Percentiles rank a stretch among this genome's conserved stretches.
Conservation (phyloP, 164 flowering plant species). For the Nelumbo lutea region DNA sequence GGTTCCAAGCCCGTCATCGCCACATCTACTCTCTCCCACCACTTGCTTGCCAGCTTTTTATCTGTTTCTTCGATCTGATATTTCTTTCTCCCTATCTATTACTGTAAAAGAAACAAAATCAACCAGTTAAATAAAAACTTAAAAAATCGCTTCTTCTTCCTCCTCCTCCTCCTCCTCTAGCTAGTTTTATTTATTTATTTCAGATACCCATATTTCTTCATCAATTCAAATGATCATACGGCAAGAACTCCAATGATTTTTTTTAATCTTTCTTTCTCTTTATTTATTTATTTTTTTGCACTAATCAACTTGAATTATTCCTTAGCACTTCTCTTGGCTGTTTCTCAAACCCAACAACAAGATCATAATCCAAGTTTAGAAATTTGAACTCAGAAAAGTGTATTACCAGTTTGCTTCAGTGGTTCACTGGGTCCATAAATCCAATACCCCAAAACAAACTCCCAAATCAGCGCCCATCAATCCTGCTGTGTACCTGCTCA, state of each 20-base stretch:
- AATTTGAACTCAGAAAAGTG: background rate
- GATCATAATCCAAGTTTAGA: background rate
- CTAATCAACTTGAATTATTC: no score
- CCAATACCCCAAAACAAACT: background rate
- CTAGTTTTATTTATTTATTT: no score
- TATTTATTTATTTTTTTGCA: no score
- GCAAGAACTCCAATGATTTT: background rate
- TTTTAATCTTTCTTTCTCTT: no score
- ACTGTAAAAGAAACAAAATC: background rate
- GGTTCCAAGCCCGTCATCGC: slow-evolving; percentile 41
- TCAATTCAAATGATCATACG: no score
- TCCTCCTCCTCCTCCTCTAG: no score
- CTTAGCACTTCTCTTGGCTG: no score
- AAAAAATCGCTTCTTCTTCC: background rate
- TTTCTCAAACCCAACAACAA: no score
- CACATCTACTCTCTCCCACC: slow-evolving; percentile 47
- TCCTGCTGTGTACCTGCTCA: background rate
- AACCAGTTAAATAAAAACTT: background rate
- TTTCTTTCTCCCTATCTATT: background rate
- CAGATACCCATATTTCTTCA: no score
- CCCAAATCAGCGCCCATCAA: background rate
- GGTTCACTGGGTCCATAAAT: background rate
- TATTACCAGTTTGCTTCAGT: background rate
- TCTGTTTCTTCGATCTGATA: background rate
- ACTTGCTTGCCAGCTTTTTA: slow-evolving; percentile 37